Evolutionary conservation across 2,329 filamentous ascomycete genomes (phyloP).

Genomic region (Lomentospora prolificans): DNA sequence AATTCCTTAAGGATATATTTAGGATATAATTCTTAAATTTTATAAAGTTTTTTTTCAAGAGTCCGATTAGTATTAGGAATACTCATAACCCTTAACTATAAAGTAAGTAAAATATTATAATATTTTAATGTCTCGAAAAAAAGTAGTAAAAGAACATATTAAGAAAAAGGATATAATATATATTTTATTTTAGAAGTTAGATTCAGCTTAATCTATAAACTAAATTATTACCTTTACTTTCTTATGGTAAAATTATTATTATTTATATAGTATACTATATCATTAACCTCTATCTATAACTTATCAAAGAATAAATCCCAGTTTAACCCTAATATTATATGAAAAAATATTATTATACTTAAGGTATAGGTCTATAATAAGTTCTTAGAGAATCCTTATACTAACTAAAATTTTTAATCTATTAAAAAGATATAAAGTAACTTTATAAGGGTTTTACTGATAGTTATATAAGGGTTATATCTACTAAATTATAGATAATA

Average conservation of each 20-base stretch:
- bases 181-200: background rate
- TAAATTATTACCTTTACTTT: background rate
- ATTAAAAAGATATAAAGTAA: background rate
- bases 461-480: background rate
- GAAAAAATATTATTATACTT: background rate
- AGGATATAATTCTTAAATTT: background rate
- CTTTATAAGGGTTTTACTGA: background rate
- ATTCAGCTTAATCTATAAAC: background rate
- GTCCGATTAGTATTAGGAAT: background rate
- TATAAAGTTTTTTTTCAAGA: background rate
- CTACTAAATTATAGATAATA: background rate
- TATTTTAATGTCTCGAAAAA: background rate
- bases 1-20: background rate
- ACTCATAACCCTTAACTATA: background rate
- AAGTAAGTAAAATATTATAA: background rate
- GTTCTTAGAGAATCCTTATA: background rate
- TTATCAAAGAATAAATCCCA: background rate
- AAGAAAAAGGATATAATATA: background rate
- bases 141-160: background rate
- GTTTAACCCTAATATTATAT: background rate
- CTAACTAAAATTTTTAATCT: background rate
- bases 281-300: too few species aligned
- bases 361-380: background rate
- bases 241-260: background rate
- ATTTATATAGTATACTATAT: constrained; percentile 3